Evolutionary conservation across 1,284 basidiomycete genomes (phyloP).

Genomic region (Meira nashicola): DNA sequence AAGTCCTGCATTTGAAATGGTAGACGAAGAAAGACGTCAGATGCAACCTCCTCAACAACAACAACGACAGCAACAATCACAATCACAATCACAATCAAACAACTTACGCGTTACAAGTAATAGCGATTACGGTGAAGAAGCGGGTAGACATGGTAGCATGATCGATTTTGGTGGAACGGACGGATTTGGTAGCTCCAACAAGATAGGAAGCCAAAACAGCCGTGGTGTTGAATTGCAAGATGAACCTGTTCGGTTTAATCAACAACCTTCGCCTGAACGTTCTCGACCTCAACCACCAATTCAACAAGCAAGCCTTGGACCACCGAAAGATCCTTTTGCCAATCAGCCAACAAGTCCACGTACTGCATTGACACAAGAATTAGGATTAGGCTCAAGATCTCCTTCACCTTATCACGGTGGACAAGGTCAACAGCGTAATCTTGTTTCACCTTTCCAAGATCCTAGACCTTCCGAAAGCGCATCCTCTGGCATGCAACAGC

Average conservation of each 20-base stretch:
- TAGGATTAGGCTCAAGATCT: conserved; percentile 24
- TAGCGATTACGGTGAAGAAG: conserved; percentile 25
- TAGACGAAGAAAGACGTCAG: not conserved
- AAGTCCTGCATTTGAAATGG: conserved; percentile 15
- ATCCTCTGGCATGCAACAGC: too few relatives aligned
- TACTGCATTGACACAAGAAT: conserved; percentile 32
- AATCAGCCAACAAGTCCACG: conserved; percentile 18
- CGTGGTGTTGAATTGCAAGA: conserved; percentile 5
- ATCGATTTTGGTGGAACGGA: conserved; percentile 25
- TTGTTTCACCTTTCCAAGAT: not conserved
- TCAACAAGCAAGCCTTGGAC: not conserved
- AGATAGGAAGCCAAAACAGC: not conserved
- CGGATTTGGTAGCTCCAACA: not conserved
- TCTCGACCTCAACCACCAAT: not conserved
- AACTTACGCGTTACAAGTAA: conserved; percentile 15
- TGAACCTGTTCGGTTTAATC: not conserved
- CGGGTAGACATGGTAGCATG: conserved; percentile 32
- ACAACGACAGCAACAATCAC: too few relatives aligned
- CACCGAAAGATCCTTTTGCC: too few relatives aligned
- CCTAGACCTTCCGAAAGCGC: not conserved
- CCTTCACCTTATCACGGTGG: not conserved
- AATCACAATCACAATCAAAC: not conserved
- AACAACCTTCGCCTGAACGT: not conserved
- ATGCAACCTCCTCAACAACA: not conserved
- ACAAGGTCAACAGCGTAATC: not conserved